These are phyloP conservation scores for Alternaria ethzedia DNA, from an alignment of 2,329 filamentous ascomycete genomes.

Conservation along the genomic window DNA sequence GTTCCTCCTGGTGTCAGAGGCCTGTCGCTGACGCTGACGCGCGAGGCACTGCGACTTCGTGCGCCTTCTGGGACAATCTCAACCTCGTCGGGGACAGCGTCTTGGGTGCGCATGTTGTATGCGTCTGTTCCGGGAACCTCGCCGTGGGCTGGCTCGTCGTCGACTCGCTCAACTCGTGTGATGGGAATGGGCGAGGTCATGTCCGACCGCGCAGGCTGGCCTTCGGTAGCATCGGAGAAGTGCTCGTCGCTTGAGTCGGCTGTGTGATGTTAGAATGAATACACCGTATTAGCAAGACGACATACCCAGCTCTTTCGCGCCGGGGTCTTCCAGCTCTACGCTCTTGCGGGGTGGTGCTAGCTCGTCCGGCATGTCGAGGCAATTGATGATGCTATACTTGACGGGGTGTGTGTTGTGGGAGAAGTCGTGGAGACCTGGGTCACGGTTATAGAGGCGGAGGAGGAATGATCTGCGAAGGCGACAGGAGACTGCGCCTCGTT, in stretches of 20 bases:
- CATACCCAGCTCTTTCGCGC: conserved; percentile 63
- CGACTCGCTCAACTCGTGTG: conserved; percentile 69
- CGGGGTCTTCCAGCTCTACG: conserved; percentile 62
- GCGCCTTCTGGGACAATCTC: conserved; percentile 59
- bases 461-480: background rate
- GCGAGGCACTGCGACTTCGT: conserved; percentile 48
- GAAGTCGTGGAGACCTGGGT: background rate
- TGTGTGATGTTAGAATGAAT: conserved; percentile 17
- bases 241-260: conserved; percentile 63
- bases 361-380: conserved; percentile 46
- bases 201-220: conserved; percentile 51
- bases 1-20: conserved; percentile 59
- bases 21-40: conserved; percentile 53
- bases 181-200: conserved; percentile 62
- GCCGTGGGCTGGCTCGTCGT: conserved; percentile 64
- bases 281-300: background rate
- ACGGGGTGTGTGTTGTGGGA: background rate
- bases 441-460: background rate
- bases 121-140: conserved; percentile 67
- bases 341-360: conserved; percentile 63
- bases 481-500: conserved; percentile 23
- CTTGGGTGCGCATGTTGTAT: conserved; percentile 63
- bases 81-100: conserved; percentile 69
- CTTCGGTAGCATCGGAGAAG: conserved; percentile 71
- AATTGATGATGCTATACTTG: background rate